These are phyloP conservation scores for Falciphora oryzae DNA, from an alignment of 2,329 filamentous ascomycete genomes.

Conservation along the genomic window DNA sequence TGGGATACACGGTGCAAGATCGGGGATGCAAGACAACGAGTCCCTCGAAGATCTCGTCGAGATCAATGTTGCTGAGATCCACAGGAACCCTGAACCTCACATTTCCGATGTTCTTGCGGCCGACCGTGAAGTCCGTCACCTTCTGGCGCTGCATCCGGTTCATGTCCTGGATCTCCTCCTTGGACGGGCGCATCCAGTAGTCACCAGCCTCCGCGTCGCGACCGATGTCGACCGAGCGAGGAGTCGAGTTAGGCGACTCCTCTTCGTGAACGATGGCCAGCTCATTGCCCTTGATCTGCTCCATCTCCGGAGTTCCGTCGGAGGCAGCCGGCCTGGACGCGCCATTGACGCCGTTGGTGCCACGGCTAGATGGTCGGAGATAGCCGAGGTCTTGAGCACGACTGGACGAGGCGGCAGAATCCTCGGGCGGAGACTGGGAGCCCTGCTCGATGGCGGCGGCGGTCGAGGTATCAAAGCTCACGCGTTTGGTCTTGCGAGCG, in stretches of 20 bases:
- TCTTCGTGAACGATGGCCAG: conserved; percentile 76
- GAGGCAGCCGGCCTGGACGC: conserved; percentile 29
- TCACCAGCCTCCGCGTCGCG: conserved; percentile 41
- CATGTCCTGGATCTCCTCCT: conserved; percentile 72
- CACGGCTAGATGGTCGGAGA: conserved; percentile 45
- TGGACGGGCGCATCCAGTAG: conserved; percentile 81
- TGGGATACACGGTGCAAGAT: conserved; percentile 81
- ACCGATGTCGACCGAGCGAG: conserved; percentile 27
- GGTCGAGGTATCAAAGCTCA: conserved; percentile 78
- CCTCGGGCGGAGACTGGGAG: conserved; percentile 32
- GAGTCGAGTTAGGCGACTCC: conserved; percentile 30
- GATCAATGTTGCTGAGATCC: conserved; percentile 71
- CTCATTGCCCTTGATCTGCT: conserved; percentile 68
- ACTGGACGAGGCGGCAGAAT: conserved; percentile 15
- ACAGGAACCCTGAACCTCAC: conserved; percentile 78
- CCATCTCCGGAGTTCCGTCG: conserved; percentile 48
- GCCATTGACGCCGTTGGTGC: conserved; percentile 36
- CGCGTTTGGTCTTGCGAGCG: conserved; percentile 68
- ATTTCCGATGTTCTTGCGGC: conserved; percentile 72
- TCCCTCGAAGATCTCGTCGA: conserved; percentile 72
- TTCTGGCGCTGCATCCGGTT: conserved; percentile 71
- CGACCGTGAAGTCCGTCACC: conserved; percentile 71
- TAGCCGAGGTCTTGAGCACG: conserved; percentile 53
- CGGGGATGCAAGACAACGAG: conserved; percentile 74
- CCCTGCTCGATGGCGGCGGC: conserved; percentile 32